Conservation (phyloP, 805 yeast genomes). For the Lipomyces chichibuensis region DNA sequence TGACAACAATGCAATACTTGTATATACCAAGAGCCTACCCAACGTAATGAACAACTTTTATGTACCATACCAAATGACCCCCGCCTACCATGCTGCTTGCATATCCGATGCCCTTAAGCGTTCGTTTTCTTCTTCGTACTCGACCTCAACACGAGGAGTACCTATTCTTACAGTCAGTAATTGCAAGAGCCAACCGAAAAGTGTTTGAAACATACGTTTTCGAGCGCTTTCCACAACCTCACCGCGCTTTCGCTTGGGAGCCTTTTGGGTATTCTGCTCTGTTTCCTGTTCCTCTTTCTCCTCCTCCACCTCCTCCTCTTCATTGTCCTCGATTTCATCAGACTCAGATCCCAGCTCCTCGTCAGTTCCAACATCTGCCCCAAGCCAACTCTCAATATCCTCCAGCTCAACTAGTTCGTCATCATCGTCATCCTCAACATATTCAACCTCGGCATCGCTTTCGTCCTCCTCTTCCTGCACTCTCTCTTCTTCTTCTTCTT, state of each 20-base stretch:
- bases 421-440: constrained; percentile 85
- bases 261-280: constrained; percentile 42
- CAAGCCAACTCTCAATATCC: constrained; percentile 92
- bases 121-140: constrained; percentile 70
- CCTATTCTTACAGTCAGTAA: constrained; percentile 10
- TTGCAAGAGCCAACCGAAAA: background rate
- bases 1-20: background rate
- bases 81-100: constrained; percentile 10
- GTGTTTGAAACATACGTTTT: constrained; percentile 19
- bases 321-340: constrained; percentile 46
- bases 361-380: constrained; percentile 48
- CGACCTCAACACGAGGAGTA: constrained; percentile 72
- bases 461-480: constrained; percentile 51
- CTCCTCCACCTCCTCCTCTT: constrained; percentile 48
- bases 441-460: constrained; percentile 67
- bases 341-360: constrained; percentile 35
- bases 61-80: background rate
- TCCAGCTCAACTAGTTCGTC: constrained; percentile 62
- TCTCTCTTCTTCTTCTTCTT: constrained; percentile 52
- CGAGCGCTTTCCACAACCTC: constrained; percentile 20
- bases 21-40: background rate
- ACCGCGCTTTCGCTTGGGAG: constrained; percentile 51
- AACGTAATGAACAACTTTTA: background rate
- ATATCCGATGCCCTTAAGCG: constrained; percentile 6
- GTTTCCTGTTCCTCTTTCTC: constrained; percentile 46